phyloP scores from a whole-genome alignment of 257 asterid genomes.

The Thymus mandschuricus region DNA sequence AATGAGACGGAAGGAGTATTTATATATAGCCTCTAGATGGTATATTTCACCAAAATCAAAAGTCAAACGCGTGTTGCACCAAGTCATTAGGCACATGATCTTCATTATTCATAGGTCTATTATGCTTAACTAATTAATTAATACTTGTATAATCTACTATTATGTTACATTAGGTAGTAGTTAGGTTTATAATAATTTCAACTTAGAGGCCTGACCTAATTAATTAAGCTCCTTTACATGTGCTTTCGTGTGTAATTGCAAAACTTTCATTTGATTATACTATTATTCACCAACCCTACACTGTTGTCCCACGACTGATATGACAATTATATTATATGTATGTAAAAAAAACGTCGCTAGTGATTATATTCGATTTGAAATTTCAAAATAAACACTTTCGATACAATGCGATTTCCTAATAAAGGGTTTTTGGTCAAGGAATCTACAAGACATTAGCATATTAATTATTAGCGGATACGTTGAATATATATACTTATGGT shows the following conservation, averaged over 20 bases:
- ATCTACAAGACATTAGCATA: too few relatives aligned
- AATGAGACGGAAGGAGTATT: background rate
- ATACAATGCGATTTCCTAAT: too few relatives aligned
- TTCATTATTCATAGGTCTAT: slow-evolving; percentile 4
- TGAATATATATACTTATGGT: too few relatives aligned
- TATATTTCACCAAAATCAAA: background rate
- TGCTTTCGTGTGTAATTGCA: background rate
- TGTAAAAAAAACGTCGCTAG: too few relatives aligned
- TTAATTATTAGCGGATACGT: too few relatives aligned
- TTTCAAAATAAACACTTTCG: too few relatives aligned
- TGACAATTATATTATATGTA: too few relatives aligned
- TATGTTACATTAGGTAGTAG: slow-evolving; percentile 25
- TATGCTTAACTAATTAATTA: background rate
- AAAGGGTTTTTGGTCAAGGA: too few relatives aligned
- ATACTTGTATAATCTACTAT: too few relatives aligned
- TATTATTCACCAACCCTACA: too few relatives aligned
- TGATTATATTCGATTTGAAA: too few relatives aligned
- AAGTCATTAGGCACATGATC: background rate
- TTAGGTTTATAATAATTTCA: slow-evolving; percentile 19
- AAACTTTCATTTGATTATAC: background rate
- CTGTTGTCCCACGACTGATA: too few relatives aligned
- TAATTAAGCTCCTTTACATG: background rate
- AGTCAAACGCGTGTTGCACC: slow-evolving; percentile 1
- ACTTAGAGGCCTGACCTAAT: slow-evolving; percentile 30
- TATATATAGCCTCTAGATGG: background rate